Percentiles rank a stretch among this genome's conserved stretches.
Evolutionary conservation across 495 filamentous ascomycete species (phyloP).

Genomic region (Xeromyces bisporus): DNA sequence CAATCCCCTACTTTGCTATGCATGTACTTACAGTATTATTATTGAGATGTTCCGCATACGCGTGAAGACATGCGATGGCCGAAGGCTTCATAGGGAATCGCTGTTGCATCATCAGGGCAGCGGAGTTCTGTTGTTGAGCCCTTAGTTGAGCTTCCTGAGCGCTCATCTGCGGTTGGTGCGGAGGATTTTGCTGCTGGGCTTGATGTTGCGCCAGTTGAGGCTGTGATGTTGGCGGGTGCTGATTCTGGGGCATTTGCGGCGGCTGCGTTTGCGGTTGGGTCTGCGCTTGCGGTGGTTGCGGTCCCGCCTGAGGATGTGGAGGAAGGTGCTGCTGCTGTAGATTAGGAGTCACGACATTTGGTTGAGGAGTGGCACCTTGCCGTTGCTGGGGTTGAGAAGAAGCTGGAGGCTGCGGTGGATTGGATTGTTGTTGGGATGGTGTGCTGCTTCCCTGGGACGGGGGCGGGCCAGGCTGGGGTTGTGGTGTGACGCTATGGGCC

Average conservation of each 20-base stretch:
- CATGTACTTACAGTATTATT: conserved; percentile 37
- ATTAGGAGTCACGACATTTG: conserved; percentile 29
- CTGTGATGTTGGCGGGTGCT: conserved; percentile 20
- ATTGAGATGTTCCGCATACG: conserved; percentile 55
- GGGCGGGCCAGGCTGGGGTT: conserved; percentile 35
- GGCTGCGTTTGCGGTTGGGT: conserved; percentile 18
- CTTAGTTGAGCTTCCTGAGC: conserved; percentile 28
- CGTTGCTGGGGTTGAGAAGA: conserved; percentile 25
- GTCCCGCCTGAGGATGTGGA: conserved; percentile 24
- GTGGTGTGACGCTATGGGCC: conserved; percentile 30
- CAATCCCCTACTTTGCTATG: neutral
- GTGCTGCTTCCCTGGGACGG: conserved; percentile 28
- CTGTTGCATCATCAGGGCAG: conserved; percentile 25
- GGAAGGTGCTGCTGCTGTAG: conserved; percentile 31
- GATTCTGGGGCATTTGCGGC: conserved; percentile 12
- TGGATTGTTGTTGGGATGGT: conserved; percentile 29
- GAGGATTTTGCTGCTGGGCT: conserved; percentile 24
- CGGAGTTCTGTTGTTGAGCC: conserved; percentile 24
- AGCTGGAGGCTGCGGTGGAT: conserved; percentile 26
- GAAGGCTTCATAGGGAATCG: conserved; percentile 38
- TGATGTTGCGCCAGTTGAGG: conserved; percentile 27
- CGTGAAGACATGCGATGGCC: conserved; percentile 44
- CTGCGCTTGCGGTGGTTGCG: conserved; percentile 25
- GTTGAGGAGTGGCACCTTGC: conserved; percentile 24
- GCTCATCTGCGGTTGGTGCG: conserved; percentile 22